phyloP scores from a whole-genome alignment of 495 filamentous ascomycete genomes.

The Xanthoparmelia taractica region DNA sequence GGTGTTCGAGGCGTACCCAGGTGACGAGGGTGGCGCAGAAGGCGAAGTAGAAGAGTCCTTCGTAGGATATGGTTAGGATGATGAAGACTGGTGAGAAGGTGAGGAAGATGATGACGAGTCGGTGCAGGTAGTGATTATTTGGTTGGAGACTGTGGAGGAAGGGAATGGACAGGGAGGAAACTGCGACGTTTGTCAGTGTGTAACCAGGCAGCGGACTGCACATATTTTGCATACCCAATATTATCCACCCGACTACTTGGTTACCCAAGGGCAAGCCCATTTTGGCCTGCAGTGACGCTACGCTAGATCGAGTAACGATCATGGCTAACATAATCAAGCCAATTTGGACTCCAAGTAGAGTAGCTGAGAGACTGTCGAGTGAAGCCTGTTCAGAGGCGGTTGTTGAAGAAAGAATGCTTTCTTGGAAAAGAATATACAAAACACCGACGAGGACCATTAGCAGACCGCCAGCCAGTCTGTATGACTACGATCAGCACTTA shows the following conservation, averaged over 20 bases:
- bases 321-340: constrained; percentile 81
- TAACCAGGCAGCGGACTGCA: not conserved
- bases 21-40: constrained; percentile 77
- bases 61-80: constrained; percentile 95
- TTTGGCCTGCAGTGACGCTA: constrained; percentile 74
- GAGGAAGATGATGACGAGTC: constrained; percentile 82
- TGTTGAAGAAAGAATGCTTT: constrained; percentile 49
- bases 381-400: constrained; percentile 29
- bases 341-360: constrained; percentile 55
- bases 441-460: constrained; percentile 75
- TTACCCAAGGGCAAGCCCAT: constrained; percentile 84
- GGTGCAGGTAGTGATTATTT: constrained; percentile 83
- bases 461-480: constrained; percentile 64
- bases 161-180: constrained; percentile 69
- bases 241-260: constrained; percentile 77
- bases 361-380: constrained; percentile 41
- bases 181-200: constrained; percentile 33
- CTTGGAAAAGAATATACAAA: constrained; percentile 75
- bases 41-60: constrained; percentile 90
- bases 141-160: constrained; percentile 73
- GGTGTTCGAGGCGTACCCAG: constrained; percentile 88
- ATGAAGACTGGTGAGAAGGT: constrained; percentile 92
- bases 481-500: constrained; percentile 27
- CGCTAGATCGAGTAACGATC: constrained; percentile 76
- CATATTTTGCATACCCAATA: constrained; percentile 54